Evolutionary conservation across 129 eudicot species (phyloP), one percentile per base, ranked within the genome.

Genomic region (Flaveria sonorensis): DNA sequence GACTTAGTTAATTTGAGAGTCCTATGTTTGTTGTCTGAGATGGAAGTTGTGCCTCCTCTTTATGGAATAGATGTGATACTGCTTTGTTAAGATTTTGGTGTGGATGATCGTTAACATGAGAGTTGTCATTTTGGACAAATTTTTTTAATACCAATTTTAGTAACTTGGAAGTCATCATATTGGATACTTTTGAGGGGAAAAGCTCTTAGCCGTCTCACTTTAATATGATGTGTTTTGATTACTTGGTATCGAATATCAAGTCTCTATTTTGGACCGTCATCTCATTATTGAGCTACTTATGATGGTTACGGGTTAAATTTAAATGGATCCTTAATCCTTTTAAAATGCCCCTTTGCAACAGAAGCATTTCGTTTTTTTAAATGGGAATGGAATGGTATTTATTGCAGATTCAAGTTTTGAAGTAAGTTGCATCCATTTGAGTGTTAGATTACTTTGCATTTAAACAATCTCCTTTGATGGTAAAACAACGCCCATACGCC

Each of bases 61-160:
- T 47, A 47, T 50, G 57, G 63, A 26, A 61, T 45, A 46, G 71
- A 61, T 3, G 60, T 60, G n/a, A 59, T 75, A 62, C 10, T 8
- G 7, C 71, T 21, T 74, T n/a, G 71, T 40, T 74, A 40, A 26
- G 60, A 4, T 45, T 45, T 26, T 45, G 3, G 30, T 61, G 62
- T 8, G 68, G 66, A 39, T 71, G 63, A 51, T 52, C 3, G 21
- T 14, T 10, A 3, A 18, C 3, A 12, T 12, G 5, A 18, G 23
- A 55, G 61, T 55, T 18, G 11, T 18, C 61, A 55, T 18, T 18
- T 55, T 5, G 60, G 61, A 55, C 21, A 18, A n/a, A n/a, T 55
- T 2, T 55, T 52, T 51, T 1, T 55, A 19, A 55, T 18, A 18
- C 62, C 13, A 7, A 19, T 19, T 55, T 55, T 2, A 52, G 6